Evolutionary conservation across 495 filamentous ascomycete genomes (phyloP).

Genomic region (Beverwykella pulmonaria): DNA sequence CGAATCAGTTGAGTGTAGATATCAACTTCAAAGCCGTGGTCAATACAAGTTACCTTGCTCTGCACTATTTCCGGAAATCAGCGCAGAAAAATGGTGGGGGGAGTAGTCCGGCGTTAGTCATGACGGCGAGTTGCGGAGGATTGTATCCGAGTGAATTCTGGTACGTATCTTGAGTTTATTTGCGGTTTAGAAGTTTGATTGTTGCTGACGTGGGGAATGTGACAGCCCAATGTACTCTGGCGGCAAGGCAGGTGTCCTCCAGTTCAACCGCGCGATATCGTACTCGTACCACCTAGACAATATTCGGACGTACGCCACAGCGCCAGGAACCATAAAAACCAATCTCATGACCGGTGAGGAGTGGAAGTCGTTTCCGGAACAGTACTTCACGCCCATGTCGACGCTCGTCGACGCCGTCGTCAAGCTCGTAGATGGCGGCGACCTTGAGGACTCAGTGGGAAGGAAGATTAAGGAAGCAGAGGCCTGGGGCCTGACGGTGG

Average conservation of each 20-base stretch:
- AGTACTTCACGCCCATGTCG: conserved; percentile 40
- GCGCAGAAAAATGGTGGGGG: conserved; percentile 18
- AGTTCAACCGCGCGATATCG: conserved; percentile 39
- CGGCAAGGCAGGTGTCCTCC: conserved; percentile 40
- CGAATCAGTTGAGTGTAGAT: conserved; percentile 37
- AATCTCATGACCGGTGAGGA: conserved; percentile 39
- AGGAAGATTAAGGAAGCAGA: conserved; percentile 19
- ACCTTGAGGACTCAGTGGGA: conserved; percentile 25
- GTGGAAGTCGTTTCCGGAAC: conserved; percentile 38
- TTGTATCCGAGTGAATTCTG: conserved; percentile 39
- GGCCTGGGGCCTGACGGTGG: conserved; percentile 37
- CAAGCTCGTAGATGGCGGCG: conserved; percentile 39
- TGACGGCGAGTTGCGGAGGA: conserved; percentile 42
- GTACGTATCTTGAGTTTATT: neutral
- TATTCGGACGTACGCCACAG: conserved; percentile 41
- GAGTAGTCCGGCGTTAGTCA: conserved; percentile 30
- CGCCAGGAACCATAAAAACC: conserved; percentile 41
- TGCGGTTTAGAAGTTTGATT: neutral
- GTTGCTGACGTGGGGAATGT: conserved; percentile 12
- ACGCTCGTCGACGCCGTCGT: conserved; percentile 39
- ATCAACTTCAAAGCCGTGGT: conserved; percentile 43
- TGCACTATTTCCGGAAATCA: conserved; percentile 39
- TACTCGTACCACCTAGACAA: conserved; percentile 30
- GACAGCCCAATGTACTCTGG: conserved; percentile 38
- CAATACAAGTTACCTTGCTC: conserved; percentile 40